A percentile compares a stretch with the other conserved stretches of the same genome.
These are phyloP conservation scores for Solanum dulcamara DNA, from an alignment of 257 asterid genomes.

Conservation along the genomic window DNA sequence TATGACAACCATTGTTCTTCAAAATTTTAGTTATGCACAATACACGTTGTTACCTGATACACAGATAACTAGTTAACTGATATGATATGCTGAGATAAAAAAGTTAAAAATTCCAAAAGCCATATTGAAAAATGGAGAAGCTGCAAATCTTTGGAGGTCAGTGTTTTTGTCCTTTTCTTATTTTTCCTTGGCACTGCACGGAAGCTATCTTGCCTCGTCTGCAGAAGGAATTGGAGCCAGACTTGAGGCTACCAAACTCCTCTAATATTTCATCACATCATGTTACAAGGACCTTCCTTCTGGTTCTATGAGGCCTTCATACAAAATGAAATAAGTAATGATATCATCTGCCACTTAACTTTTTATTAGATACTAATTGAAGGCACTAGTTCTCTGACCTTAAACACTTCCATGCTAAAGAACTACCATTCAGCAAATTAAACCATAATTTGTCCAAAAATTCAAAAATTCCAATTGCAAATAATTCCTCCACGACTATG, in stretches of 20 bases:
- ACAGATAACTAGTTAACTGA: not conserved
- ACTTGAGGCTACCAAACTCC: not conserved
- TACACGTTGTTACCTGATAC: not conserved
- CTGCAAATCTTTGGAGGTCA: not conserved
- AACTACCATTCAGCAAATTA: not conserved
- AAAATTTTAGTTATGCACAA: not conserved
- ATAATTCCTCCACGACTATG: not conserved
- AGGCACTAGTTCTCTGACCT: not conserved
- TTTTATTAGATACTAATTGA: not conserved
- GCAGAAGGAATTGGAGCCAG: not conserved
- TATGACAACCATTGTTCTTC: not conserved
- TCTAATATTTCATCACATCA: not conserved
- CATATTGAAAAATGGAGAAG: not conserved
- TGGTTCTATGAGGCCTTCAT: not conserved
- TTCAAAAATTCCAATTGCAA: not conserved
- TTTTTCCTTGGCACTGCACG: not conserved
- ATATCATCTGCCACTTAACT: not conserved
- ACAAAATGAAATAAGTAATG: not conserved
- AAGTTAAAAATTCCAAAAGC: not conserved
- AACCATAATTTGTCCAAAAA: not conserved
- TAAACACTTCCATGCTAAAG: not conserved
- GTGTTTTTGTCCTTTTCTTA: not conserved
- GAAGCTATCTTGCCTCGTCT: not conserved
- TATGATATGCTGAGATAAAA: not conserved
- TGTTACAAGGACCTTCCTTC: not conserved